Percentiles rank a stretch among this genome's conserved stretches.
Evolutionary conservation across 1,139 yeast species (phyloP).

Genomic region (Lodderomyces jiufengensis): DNA sequence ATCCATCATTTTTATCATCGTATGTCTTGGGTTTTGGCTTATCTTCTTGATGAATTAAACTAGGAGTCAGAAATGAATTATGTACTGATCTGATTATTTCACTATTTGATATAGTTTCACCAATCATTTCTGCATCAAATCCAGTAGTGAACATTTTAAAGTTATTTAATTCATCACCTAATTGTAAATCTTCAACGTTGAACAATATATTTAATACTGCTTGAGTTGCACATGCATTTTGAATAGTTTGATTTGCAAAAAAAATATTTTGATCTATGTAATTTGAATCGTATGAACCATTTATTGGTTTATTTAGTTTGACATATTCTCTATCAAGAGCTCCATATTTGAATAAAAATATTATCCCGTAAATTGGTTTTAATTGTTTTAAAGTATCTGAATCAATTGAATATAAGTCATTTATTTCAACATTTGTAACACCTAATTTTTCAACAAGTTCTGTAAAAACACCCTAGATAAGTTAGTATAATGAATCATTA

Average conservation of each 20-base stretch:
- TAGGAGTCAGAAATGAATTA: conserved; percentile 55
- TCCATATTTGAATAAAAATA: conserved; percentile 63
- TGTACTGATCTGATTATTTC: conserved; percentile 57
- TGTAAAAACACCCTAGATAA: conserved; percentile 59
- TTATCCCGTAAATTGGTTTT: conserved; percentile 55
- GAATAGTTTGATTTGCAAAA: conserved; percentile 65
- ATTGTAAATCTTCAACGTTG: conserved; percentile 32
- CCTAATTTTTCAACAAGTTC: conserved; percentile 58
- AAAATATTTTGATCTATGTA: conserved; percentile 41
- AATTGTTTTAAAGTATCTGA: conserved; percentile 36
- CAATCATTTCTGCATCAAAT: conserved; percentile 57
- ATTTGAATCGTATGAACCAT: conserved; percentile 43
- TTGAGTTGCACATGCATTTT: conserved; percentile 76
- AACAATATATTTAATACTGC: conserved; percentile 63
- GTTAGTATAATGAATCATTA: conserved; percentile 12
- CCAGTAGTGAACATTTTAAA: conserved; percentile 51
- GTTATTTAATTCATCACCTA: conserved; percentile 50
- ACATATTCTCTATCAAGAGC: conserved; percentile 32
- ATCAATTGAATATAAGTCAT: conserved; percentile 58
- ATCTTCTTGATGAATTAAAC: conserved; percentile 47
- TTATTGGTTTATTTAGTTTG: conserved; percentile 30
- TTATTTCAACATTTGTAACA: conserved; percentile 55
- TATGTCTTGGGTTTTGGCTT: conserved; percentile 23
- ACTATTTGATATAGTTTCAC: conserved; percentile 63
- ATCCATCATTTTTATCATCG: conserved; percentile 48